phyloP scores from a whole-genome alignment of 2,329 filamentous ascomycete genomes.

The Nemania sp. region DNA sequence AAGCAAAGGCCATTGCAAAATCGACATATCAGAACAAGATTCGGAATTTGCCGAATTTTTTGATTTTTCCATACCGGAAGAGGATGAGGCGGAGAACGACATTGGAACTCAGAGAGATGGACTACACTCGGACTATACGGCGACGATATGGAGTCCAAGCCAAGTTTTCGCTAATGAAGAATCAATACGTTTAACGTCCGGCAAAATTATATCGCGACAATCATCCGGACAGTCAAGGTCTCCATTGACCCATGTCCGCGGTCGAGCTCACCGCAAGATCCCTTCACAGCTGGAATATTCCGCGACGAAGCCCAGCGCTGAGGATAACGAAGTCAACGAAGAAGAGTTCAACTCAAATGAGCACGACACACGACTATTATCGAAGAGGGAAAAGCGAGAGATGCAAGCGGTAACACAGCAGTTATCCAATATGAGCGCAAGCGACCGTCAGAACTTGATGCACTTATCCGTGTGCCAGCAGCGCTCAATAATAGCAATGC shows the following conservation, averaged over 20 bases:
- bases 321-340: constrained; percentile 15
- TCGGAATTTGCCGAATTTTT: constrained; percentile 38
- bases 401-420: constrained; percentile 25
- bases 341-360: constrained; percentile 13
- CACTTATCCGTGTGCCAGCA: constrained; percentile 32
- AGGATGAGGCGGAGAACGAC: constrained; percentile 19
- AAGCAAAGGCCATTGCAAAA: constrained; percentile 35
- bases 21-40: constrained; percentile 30
- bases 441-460: constrained; percentile 30
- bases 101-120: constrained; percentile 1
- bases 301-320: constrained; percentile 7
- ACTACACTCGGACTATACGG: neutral
- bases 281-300: constrained; percentile 26
- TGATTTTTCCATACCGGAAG: constrained; percentile 28
- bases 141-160: neutral
- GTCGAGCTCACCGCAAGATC: constrained; percentile 16
- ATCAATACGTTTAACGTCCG: constrained; percentile 33
- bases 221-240: constrained; percentile 19
- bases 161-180: constrained; percentile 26
- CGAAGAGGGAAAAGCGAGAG: constrained; percentile 32
- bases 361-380: constrained; percentile 21
- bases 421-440: constrained; percentile 29
- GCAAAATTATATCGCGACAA: constrained; percentile 33
- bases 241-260: constrained; percentile 20
- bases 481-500: constrained; percentile 29